Evolutionary conservation across 2,329 filamentous ascomycete genomes (phyloP), one percentile per base, ranked within the genome.

Genomic region (Hortaea werneckii): DNA sequence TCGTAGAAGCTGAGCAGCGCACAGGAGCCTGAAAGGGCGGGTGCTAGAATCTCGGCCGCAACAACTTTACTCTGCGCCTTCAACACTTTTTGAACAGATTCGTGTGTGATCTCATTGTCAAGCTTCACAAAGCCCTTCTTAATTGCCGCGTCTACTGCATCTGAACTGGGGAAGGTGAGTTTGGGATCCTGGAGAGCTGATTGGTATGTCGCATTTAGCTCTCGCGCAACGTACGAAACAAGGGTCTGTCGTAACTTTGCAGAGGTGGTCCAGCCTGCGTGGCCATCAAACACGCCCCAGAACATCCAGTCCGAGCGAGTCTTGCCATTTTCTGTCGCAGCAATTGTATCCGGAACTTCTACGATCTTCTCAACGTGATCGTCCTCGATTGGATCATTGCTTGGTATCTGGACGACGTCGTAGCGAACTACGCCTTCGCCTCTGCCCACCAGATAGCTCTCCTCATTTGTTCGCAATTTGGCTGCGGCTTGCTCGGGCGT

Each of bases 301-400:
- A 98, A 98, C 88, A 96, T 96, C 92, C 92, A 98, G 67, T 98
- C 94, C 50, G 78, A 86, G 48, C 74, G 80, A 12, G 73, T 54
- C 11, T 76, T 73, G 34, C 75, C 67, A 62, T 76, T 68, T 58
- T 76, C 70, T 6, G 73, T 71, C 11, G 74, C 72, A 27, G 75
- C 73, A 35, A 77, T 70, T 42, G 71, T 74, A 44, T 76, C 75
- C 4, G 87, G 84, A 6, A 95, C 80, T 66, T 96, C 87, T 40
- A 98, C 87, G 59, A 96, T 95, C 76, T 95, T 94, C 70, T 98
- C 92, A 43, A 89, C 86, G 62, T 98, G 92, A 62, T 98, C 94
- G 61, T 98, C 92, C 69, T 98, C 92, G 48, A 98, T 98, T 0
- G 92, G 92, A 58, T 94, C 87, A 65, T 98, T 98, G 71, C 87